These are phyloP conservation scores for Jackrogersella minutella DNA, from an alignment of 495 filamentous ascomycete species.

Conservation along the genomic window DNA sequence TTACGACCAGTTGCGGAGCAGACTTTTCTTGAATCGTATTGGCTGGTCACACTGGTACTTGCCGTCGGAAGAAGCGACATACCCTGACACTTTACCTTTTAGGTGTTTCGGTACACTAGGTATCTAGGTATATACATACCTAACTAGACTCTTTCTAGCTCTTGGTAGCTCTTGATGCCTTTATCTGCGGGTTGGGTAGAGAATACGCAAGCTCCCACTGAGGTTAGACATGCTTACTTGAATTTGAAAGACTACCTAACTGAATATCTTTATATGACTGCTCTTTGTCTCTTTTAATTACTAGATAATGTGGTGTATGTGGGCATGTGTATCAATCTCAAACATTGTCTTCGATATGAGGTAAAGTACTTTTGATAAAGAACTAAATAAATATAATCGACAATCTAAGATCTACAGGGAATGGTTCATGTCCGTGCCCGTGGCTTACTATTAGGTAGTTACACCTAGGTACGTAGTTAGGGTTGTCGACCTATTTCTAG, in stretches of 20 bases:
- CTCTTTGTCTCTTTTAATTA: too few relatives aligned
- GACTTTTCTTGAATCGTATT: constrained; percentile 23
- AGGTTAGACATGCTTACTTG: too few relatives aligned
- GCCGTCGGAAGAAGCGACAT: constrained; percentile 24
- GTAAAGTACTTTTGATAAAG: not conserved
- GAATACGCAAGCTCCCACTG: too few relatives aligned
- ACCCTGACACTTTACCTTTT: not conserved
- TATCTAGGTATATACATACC: constrained; percentile 2
- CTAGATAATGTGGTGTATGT: too few relatives aligned
- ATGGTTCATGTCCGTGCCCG: constrained; percentile 7
- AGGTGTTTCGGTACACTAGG: not conserved
- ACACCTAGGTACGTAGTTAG: not conserved
- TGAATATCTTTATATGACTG: too few relatives aligned
- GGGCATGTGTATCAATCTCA: too few relatives aligned
- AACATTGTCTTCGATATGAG: too few relatives aligned
- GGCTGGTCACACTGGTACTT: constrained; percentile 19
- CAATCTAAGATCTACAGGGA: constrained; percentile 6
- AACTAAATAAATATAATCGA: not conserved
- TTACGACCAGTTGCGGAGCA: constrained; percentile 40
- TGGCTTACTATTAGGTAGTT: not conserved
- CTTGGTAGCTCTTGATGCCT: too few relatives aligned
- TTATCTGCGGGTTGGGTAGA: too few relatives aligned
- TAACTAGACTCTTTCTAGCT: too few relatives aligned
- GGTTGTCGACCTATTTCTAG: not conserved
- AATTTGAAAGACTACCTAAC: too few relatives aligned